Base-by-base conservation (phyloP, 1,284 basidiomycete genomes). In the Tausonia pullulans region DNA sequence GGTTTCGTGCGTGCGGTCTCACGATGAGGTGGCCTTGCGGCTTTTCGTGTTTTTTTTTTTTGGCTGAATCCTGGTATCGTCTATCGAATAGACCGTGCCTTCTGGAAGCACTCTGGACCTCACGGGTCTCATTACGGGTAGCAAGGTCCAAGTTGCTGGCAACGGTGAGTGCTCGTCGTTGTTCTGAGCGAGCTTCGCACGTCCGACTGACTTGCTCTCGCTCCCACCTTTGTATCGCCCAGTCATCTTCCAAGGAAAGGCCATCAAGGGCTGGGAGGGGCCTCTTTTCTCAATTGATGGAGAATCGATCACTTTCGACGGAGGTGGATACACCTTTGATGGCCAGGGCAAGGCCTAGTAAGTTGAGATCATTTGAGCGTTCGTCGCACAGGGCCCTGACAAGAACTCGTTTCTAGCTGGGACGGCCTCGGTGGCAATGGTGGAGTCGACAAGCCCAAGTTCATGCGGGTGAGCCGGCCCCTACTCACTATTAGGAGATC, bases 211-310 rank as follows among this genome's bases (percentile, higher is more conserved):
- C 27, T 27, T 2, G 27, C 27, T 27, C 27, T 27, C 27, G 27
- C 27, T 27, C 27, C 27, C 27, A 27, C 27, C 27, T 2, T 27
- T 27, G 27, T 27, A 27, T 27, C 27, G 27, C 27, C 27, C 27
- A 27, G 54, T 56, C 41, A 43, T 41, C 5, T 56, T 56, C 13
- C 7, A 39, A 27, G 27, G 27, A 27, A 27, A 27, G 16, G 5
- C 54, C 27, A 27, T 27, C n/a, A 43, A 39, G n/a, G n/a, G 43
- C 27, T 16, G 27, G 58, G 67, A 67, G 52, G 68, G 68, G 2
- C 68, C 68, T 13, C 59, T 67, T 62, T 66, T 69, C 61, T 60
- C 65, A 43, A 69, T 69, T 50, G 64, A 66, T 46, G 68, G 70
- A 4, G 56, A 46, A 13, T 45, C 63, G 50, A 66, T 70, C 62